Evolutionary conservation across 179 eudicot species (phyloP).

Genomic region (Amaranthus tricolor): DNA sequence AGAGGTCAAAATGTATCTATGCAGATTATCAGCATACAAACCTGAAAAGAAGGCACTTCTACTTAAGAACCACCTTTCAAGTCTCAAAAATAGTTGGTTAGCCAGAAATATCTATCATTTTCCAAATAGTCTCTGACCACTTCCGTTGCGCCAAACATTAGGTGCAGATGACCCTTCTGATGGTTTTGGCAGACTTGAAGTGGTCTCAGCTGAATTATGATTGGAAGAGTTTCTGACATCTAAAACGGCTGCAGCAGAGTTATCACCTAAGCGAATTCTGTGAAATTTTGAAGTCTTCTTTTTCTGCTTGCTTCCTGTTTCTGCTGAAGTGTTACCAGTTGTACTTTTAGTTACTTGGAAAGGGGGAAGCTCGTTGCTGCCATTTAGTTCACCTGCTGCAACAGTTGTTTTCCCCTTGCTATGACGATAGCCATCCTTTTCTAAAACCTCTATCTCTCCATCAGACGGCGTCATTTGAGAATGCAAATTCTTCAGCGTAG

Average conservation of each 20-base stretch:
- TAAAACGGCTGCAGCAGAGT: slow-evolving; percentile 49
- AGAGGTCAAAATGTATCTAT: slow-evolving; percentile 10
- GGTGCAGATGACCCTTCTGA: slow-evolving; percentile 27
- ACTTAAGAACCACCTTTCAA: not conserved
- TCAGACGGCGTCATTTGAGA: slow-evolving; percentile 53
- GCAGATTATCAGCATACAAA: slow-evolving; percentile 2
- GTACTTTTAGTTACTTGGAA: slow-evolving; percentile 22
- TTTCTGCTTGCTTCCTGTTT: slow-evolving; percentile 51
- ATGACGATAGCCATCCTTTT: slow-evolving; percentile 76
- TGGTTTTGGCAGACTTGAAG: slow-evolving; percentile 33
- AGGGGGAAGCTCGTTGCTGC: slow-evolving; percentile 16
- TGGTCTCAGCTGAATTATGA: slow-evolving; percentile 26
- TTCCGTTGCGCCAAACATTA: slow-evolving; percentile 38
- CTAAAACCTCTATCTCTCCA: slow-evolving; percentile 65
- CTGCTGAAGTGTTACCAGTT: slow-evolving; percentile 34
- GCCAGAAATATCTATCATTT: slow-evolving; percentile 19
- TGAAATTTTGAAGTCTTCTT: slow-evolving; percentile 85
- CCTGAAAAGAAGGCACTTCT: not conserved
- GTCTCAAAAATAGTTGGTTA: not conserved
- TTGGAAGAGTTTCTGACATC: slow-evolving; percentile 44
- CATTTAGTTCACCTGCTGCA: slow-evolving; percentile 24
- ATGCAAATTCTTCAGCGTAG: slow-evolving; percentile 66
- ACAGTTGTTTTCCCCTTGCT: slow-evolving; percentile 47
- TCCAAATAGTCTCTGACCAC: slow-evolving; percentile 36
- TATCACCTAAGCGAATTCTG: slow-evolving; percentile 70